A percentile compares a stretch with the other conserved stretches of the same genome.
Evolutionary conservation across 1,284 basidiomycete genomes (phyloP).

Genomic region (Leccinum pallidistipes): DNA sequence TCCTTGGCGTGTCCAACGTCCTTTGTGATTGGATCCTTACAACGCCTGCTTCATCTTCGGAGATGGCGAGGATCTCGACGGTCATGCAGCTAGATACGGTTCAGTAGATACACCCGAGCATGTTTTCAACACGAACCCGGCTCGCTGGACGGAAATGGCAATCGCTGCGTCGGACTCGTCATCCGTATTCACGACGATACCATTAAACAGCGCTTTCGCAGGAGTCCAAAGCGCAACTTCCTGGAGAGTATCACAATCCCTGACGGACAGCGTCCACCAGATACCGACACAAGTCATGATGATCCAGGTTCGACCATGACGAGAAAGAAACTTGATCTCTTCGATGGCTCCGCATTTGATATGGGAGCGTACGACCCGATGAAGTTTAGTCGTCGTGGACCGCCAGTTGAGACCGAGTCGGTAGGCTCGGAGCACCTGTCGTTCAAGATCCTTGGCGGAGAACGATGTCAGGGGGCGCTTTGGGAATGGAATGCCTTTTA

Average conservation of each 20-base stretch:
- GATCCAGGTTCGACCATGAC: conserved; percentile 43
- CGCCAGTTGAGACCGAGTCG: conserved; percentile 52
- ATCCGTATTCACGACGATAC: conserved; percentile 50
- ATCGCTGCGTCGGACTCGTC: conserved; percentile 44
- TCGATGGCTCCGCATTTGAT: conserved; percentile 44
- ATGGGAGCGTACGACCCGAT: conserved; percentile 26
- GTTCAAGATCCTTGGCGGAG: conserved; percentile 43
- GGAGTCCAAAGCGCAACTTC: conserved; percentile 50
- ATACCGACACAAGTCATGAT: conserved; percentile 56
- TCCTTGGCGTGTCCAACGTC: conserved; percentile 38
- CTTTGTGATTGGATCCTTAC: conserved; percentile 11
- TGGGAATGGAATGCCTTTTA: conserved; percentile 50
- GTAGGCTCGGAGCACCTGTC: conserved; percentile 43
- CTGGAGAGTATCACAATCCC: conserved; percentile 42
- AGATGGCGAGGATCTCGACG: conserved; percentile 29
- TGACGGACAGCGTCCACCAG: conserved; percentile 54
- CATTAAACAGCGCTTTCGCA: conserved; percentile 50
- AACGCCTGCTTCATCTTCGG: conserved; percentile 5
- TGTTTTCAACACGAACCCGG: conserved; percentile 37
- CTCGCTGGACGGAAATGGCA: conserved; percentile 46
- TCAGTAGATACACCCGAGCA: conserved; percentile 9
- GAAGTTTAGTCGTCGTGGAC: conserved; percentile 24
- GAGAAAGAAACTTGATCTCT: conserved; percentile 53
- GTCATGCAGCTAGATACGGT: conserved; percentile 7
- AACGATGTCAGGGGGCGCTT: conserved; percentile 32